Percentiles rank a stretch among this genome's conserved stretches.
These are phyloP conservation scores for Trametes cingulata DNA, from an alignment of 768 basidiomycete genomes.

Conservation along the genomic window DNA sequence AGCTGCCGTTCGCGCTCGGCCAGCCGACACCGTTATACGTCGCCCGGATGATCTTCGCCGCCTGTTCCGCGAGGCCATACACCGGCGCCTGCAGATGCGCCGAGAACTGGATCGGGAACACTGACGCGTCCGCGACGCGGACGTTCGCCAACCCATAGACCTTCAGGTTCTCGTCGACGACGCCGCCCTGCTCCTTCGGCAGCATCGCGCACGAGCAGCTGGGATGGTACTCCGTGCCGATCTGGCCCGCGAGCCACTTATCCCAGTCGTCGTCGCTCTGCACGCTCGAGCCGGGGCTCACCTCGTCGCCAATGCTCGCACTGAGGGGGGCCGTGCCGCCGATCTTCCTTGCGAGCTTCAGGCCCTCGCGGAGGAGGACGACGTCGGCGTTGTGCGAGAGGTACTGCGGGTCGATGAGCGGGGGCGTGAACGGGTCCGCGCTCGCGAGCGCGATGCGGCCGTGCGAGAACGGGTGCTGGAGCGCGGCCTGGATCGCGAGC, in stretches of 20 bases:
- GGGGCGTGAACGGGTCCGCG: constrained; percentile 56
- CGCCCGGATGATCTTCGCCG: constrained; percentile 43
- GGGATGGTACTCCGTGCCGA: constrained; percentile 63
- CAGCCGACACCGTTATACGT: constrained; percentile 37
- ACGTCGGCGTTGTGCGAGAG: constrained; percentile 55
- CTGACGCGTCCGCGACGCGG: constrained; percentile 57
- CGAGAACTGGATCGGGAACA: constrained; percentile 55
- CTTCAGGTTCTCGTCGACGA: constrained; percentile 55
- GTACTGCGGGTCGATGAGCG: constrained; percentile 68
- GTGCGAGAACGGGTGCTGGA: constrained; percentile 67
- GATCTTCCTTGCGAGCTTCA: constrained; percentile 61
- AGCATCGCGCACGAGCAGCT: constrained; percentile 59
- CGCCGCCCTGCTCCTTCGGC: constrained; percentile 52
- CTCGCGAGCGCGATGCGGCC: constrained; percentile 66
- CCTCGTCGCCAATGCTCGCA: constrained; percentile 45
- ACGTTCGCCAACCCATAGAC: constrained; percentile 61
- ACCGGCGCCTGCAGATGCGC: constrained; percentile 42
- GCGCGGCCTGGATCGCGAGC: constrained; percentile 61
- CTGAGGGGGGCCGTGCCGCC: constrained; percentile 54
- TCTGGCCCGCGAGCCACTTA: constrained; percentile 44
- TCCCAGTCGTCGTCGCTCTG: constrained; percentile 59
- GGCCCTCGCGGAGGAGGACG: constrained; percentile 53
- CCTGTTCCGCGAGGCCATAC: constrained; percentile 53
- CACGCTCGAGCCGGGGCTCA: constrained; percentile 50
- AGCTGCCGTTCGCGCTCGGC: neutral